Evolutionary conservation across 441 rosid species (phyloP).

Genomic region (Mallotus repandus): DNA sequence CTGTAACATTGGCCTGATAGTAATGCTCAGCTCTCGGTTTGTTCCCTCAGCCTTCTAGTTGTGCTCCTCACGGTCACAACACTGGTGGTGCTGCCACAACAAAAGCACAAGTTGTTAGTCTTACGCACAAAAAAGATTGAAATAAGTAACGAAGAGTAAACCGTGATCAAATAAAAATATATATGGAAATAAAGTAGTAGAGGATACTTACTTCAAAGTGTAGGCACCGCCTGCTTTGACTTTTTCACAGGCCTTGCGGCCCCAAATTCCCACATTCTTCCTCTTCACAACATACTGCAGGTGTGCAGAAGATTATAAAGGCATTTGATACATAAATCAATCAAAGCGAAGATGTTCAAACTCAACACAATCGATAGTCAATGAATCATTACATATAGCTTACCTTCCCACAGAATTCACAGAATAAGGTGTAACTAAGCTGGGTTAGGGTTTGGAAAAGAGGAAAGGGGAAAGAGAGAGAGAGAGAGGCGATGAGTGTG

Average conservation of each 20-base stretch:
- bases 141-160: background rate
- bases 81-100: constrained; percentile 64
- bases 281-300: constrained; percentile 85
- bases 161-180: background rate
- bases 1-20: background rate
- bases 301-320: background rate
- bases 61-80: constrained; percentile 87
- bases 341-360: background rate
- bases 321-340: background rate
- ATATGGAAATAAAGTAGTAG: background rate
- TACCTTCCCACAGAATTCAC: constrained; percentile 97
- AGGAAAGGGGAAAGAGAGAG: no score
- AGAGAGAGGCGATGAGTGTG: no score
- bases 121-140: background rate
- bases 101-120: background rate
- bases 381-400: background rate
- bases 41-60: constrained; percentile 87
- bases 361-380: background rate
- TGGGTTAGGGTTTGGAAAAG: no score
- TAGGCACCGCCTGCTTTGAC: constrained; percentile 95
- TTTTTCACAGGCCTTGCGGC: constrained; percentile 90
- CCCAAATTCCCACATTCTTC: constrained; percentile 93
- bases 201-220: constrained; percentile 67
- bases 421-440: no score
- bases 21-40: constrained; percentile 65